Base-by-base conservation (phyloP, 495 filamentous ascomycete genomes). In the Hypoxylon fuscum region DNA sequence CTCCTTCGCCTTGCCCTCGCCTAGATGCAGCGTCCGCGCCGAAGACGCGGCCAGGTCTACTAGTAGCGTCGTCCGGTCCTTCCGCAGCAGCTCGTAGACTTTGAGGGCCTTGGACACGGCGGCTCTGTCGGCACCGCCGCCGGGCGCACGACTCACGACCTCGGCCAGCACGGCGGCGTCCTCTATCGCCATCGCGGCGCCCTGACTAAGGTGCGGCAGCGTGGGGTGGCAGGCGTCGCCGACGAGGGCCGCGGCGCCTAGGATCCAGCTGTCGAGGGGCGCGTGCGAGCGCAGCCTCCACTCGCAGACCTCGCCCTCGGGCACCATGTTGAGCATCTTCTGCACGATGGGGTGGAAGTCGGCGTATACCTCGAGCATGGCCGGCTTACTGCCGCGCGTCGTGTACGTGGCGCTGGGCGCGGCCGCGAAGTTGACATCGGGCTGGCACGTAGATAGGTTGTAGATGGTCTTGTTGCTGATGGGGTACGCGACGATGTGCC, bases 181-280 rank as follows among this genome's bases (percentile, higher is more conserved):
- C 76, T 95, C 91, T 50, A 93, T 89, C 22, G 89, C 90, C 79
- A 92, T 89, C n/a, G 90, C 90, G 22, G 89, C 90, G n/a, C 90
- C 90, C 78, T 93, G 90, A 25, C 83, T 85, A 11, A 90, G 75
- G 58, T 92, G 89, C 22, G 90, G 90, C 22, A 93, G 82, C 22
- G 89, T 93, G 2, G 89, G 88, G 70, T 93, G 88, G 72, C 89
- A 92, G 2, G 91, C 87, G 70, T 93, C 91, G 37, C 90, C 90
- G 14, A 93, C 75, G 2, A 93, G 84, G 15, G 88, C 88, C n/a
- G 84, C 82, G 41, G 69, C 77, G 3, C 85, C 85, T 53, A 85
- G 78, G 2, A 90, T 78, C 90, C 90, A 93, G 18, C 83, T 91
- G 0, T 85, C 83, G 18, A 94, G 77, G 0, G 85, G 84, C 42